phyloP scores from a whole-genome alignment of 1,139 yeast genomes.

The Protomyces inouyei region DNA sequence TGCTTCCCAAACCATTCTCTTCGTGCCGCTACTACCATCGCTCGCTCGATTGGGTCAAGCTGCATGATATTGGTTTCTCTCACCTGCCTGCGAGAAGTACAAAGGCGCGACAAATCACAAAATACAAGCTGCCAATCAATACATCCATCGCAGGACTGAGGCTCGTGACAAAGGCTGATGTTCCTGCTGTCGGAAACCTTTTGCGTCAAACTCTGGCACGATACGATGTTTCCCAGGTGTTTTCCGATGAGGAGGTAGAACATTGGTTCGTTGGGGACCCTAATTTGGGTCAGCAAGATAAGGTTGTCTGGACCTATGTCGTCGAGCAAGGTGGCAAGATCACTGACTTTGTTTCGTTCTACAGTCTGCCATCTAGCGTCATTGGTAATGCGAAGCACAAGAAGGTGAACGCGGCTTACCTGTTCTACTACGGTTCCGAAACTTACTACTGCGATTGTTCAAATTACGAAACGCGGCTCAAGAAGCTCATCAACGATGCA shows the following conservation, averaged over 20 bases:
- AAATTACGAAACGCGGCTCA: conserved; percentile 55
- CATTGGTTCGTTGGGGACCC: conserved; percentile 72
- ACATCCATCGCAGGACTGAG: conserved; percentile 60
- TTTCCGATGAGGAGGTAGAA: conserved; percentile 61
- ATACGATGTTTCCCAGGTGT: conserved; percentile 68
- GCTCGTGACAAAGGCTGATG: conserved; percentile 55
- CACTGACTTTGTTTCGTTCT: conserved; percentile 86
- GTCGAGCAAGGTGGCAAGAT: conserved; percentile 64
- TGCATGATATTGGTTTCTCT: conserved; percentile 80
- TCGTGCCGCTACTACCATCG: conserved; percentile 90
- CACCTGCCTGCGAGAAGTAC: conserved; percentile 73
- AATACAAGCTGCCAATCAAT: conserved; percentile 61
- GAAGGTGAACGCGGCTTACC: conserved; percentile 77
- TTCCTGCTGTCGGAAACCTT: conserved; percentile 57
- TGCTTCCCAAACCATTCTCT: conserved; percentile 88
- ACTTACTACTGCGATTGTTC: conserved; percentile 40
- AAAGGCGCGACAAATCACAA: conserved; percentile 74
- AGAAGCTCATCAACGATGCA: conserved; percentile 63
- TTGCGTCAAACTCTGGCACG: conserved; percentile 59
- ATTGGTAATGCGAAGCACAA: conserved; percentile 61
- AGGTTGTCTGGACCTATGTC: conserved; percentile 72
- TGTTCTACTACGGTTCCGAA: conserved; percentile 83
- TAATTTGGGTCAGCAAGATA: conserved; percentile 36
- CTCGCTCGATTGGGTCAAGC: conserved; percentile 85
- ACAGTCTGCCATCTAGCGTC: conserved; percentile 81